Conservation (phyloP, 257 asterid genomes). For the Cruciata laevipes region DNA sequence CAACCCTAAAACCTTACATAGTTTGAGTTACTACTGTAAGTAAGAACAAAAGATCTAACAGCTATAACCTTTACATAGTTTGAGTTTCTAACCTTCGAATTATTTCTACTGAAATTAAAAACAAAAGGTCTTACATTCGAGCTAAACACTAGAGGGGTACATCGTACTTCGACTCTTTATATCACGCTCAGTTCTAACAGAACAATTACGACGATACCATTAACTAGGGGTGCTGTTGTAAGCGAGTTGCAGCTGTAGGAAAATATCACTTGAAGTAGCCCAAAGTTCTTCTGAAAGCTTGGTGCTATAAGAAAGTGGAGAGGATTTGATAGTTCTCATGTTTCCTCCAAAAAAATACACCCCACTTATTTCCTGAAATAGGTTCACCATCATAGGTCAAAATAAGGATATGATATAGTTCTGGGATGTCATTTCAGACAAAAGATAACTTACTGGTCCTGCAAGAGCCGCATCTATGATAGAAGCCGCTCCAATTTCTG, state of each 20-base stretch:
- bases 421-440: background rate
- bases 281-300: constrained; percentile 61
- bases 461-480: constrained; percentile 80
- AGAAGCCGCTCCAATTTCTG: constrained; percentile 53
- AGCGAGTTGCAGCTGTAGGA: constrained; percentile 42
- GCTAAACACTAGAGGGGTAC: background rate
- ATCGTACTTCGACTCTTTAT: background rate
- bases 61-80: background rate
- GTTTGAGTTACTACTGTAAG: background rate
- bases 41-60: background rate
- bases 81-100: background rate
- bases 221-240: background rate
- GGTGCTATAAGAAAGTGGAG: constrained; percentile 46
- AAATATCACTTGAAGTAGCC: constrained; percentile 55
- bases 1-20: background rate
- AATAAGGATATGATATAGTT: background rate
- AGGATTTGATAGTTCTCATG: constrained; percentile 51
- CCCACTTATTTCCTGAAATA: constrained; percentile 64
- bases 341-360: constrained; percentile 85
- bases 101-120: background rate
- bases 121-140: background rate
- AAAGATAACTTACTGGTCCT: constrained; percentile 52
- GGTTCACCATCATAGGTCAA: background rate
- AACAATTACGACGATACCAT: background rate
- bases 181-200: background rate